These are phyloP conservation scores for Podosphaera xanthii DNA, from an alignment of 2,329 filamentous ascomycete genomes.

Conservation along the genomic window DNA sequence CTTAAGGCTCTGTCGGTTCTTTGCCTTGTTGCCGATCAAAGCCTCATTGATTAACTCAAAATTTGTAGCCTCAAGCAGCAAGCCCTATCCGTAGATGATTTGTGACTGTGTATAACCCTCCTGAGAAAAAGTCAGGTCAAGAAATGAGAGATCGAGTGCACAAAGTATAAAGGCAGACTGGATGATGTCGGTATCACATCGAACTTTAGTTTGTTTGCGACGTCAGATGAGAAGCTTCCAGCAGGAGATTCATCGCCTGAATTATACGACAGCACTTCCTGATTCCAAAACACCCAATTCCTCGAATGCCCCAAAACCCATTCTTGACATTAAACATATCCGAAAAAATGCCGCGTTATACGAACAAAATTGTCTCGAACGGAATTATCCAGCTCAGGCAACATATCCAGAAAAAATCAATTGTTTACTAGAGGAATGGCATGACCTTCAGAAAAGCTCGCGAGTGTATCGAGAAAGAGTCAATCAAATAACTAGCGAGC, in stretches of 20 bases:
- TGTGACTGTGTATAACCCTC: too few species aligned
- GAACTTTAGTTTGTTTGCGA: not conserved
- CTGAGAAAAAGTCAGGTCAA: too few species aligned
- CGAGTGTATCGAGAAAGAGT: constrained; percentile 39
- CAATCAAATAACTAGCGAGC: constrained; percentile 37
- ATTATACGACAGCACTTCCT: constrained; percentile 7
- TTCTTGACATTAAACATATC: constrained; percentile 72
- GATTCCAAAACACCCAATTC: constrained; percentile 34
- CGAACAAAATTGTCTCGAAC: constrained; percentile 58
- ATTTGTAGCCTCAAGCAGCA: too few species aligned
- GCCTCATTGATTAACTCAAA: too few species aligned
- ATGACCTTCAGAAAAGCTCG: constrained; percentile 34
- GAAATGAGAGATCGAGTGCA: too few species aligned
- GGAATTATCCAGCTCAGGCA: constrained; percentile 49
- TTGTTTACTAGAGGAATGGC: constrained; percentile 32
- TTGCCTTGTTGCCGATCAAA: too few species aligned
- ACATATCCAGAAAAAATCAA: constrained; percentile 32
- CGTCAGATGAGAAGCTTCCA: not conserved
- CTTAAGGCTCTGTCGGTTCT: too few species aligned
- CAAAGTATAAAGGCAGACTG: too few species aligned
- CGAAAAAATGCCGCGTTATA: constrained; percentile 64
- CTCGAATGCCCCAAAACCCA: constrained; percentile 53
- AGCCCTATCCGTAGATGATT: too few species aligned
- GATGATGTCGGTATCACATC: not conserved
- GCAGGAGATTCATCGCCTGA: not conserved